Conservation (phyloP, 108 stramenopile species). For the Cyclostephanos tholiformis region DNA sequence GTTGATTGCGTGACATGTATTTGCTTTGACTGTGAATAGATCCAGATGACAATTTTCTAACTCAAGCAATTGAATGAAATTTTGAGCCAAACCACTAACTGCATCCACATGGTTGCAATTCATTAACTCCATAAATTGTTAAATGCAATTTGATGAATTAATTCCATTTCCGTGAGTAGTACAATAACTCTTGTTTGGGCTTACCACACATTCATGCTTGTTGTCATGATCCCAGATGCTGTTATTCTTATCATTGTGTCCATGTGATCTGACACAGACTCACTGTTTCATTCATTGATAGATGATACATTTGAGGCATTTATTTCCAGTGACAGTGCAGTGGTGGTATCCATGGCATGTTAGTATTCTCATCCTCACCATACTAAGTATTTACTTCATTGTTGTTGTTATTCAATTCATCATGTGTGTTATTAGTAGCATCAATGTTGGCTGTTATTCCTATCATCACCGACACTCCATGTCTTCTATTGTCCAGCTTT, state of each 20-base stretch:
- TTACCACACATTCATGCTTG: not conserved
- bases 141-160: not conserved
- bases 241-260: not conserved
- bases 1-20: too few species aligned
- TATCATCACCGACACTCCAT: not conserved
- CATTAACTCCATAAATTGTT: constrained; percentile 9
- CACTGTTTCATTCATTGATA: not conserved
- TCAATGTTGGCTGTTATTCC: not conserved
- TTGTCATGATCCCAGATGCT: constrained; percentile 2
- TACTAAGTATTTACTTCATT: not conserved
- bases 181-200: too few species aligned
- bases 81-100: not conserved
- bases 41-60: constrained; percentile 6
- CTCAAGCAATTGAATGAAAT: constrained; percentile 21
- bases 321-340: not conserved
- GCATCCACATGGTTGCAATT: not conserved
- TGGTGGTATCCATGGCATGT: not conserved
- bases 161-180: too few species aligned
- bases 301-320: constrained; percentile 1
- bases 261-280: not conserved
- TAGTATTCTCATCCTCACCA: not conserved
- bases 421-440: not conserved
- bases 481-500: constrained; percentile 1
- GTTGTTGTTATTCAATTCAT: not conserved
- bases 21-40: constrained; percentile 12